Evolutionary conservation across 2,329 filamentous ascomycete genomes (phyloP).

Genomic region (Ophiocordyceps polyrhachis-furcata): DNA sequence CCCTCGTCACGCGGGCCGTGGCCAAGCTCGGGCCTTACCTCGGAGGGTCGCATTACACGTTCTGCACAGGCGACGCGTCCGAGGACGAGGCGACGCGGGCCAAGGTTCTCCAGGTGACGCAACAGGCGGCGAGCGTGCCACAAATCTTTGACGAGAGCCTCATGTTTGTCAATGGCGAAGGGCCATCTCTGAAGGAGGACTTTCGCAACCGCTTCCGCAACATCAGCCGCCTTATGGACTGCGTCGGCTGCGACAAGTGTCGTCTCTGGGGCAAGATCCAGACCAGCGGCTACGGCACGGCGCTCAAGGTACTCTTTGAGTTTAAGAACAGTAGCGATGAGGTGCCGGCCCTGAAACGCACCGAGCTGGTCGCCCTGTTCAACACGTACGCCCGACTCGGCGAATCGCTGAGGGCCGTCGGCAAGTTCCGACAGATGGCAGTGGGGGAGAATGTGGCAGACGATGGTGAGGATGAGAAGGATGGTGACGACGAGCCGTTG

Average conservation of each 20-base stretch:
- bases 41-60: constrained; percentile 52
- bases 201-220: constrained; percentile 96
- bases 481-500: constrained; percentile 4
- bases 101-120: constrained; percentile 62
- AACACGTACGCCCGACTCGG: constrained; percentile 85
- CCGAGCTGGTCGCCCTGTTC: constrained; percentile 82
- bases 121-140: constrained; percentile 47
- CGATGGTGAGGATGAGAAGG: neutral
- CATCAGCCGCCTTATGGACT: constrained; percentile 93
- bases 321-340: constrained; percentile 52
- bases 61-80: constrained; percentile 68
- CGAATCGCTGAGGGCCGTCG: constrained; percentile 57
- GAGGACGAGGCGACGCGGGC: constrained; percentile 66
- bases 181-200: constrained; percentile 75
- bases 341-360: constrained; percentile 59
- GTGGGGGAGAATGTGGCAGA: constrained; percentile 5
- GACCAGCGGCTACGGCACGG: constrained; percentile 84
- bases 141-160: constrained; percentile 86
- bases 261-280: constrained; percentile 95
- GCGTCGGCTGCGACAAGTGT: constrained; percentile 96
- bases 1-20: constrained; percentile 77
- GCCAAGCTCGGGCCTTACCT: constrained; percentile 77
- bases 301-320: constrained; percentile 90
- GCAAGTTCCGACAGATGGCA: constrained; percentile 46
- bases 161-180: constrained; percentile 75